Conservation (phyloP, 768 basidiomycete species). For the Mrakia frigida region DNA sequence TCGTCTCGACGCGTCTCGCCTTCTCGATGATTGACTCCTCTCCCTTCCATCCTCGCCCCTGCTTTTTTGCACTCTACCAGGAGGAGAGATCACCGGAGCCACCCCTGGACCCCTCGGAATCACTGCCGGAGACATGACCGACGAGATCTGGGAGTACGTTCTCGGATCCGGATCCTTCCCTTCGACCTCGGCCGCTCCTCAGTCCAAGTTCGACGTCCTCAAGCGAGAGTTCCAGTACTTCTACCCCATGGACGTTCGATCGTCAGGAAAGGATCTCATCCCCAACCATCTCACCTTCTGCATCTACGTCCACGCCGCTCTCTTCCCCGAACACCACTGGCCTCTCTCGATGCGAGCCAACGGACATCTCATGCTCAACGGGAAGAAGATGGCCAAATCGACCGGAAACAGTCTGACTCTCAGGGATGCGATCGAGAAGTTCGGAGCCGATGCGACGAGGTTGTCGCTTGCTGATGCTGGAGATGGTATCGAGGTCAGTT, state of each 20-base stretch:
- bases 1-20: neutral
- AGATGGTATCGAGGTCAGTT: constrained; percentile 78
- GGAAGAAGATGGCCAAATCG: constrained; percentile 98
- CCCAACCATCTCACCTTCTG: constrained; percentile 92
- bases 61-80: constrained; percentile 43
- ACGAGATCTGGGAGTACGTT: constrained; percentile 95
- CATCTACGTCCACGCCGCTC: constrained; percentile 88
- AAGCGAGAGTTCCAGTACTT: constrained; percentile 93
- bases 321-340: constrained; percentile 86
- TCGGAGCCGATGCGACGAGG: constrained; percentile 91
- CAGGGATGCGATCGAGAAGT: constrained; percentile 81
- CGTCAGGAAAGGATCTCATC: constrained; percentile 94
- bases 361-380: constrained; percentile 93
- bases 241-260: constrained; percentile 96
- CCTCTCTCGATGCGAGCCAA: constrained; percentile 89
- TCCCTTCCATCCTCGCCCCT: neutral
- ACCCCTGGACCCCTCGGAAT: constrained; percentile 77
- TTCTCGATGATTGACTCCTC: neutral
- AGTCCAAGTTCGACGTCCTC: constrained; percentile 73
- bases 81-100: constrained; percentile 68
- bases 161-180: constrained; percentile 63
- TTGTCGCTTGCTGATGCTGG: constrained; percentile 92
- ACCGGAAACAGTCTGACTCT: constrained; percentile 93
- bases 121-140: constrained; percentile 86
- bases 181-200: constrained; percentile 56